Evolutionary conservation across 1,139 yeast species (phyloP).

Genomic region (Suhomyces terraborum): DNA sequence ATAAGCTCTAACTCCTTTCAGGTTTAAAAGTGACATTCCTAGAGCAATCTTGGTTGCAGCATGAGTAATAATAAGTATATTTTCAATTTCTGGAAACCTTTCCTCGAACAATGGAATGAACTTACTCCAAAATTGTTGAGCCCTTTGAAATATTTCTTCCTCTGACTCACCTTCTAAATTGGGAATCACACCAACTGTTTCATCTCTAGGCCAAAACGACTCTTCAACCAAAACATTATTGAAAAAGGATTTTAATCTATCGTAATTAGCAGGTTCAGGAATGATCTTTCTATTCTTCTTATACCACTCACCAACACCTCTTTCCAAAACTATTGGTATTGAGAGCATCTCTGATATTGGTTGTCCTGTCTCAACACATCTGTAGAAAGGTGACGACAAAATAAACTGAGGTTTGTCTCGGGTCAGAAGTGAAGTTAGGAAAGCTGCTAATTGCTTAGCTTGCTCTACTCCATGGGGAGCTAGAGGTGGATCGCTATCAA

Average conservation of each 20-base stretch:
- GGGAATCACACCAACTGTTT: conserved; percentile 53
- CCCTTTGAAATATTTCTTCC: conserved; percentile 60
- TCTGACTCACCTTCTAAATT: conserved; percentile 62
- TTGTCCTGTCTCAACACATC: conserved; percentile 82
- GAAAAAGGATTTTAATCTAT: conserved; percentile 52
- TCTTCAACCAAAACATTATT: conserved; percentile 41
- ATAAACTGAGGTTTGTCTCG: conserved; percentile 62
- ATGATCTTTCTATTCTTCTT: conserved; percentile 53
- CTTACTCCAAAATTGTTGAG: conserved; percentile 47
- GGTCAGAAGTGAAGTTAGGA: conserved; percentile 37
- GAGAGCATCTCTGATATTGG: conserved; percentile 62
- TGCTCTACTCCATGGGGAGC: conserved; percentile 81
- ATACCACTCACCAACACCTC: conserved; percentile 77
- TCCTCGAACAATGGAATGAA: conserved; percentile 55
- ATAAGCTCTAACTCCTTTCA: conserved; percentile 46
- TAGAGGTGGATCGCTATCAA: conserved; percentile 77
- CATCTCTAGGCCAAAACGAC: conserved; percentile 46
- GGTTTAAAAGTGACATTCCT: conserved; percentile 65
- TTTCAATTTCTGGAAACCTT: conserved; percentile 55
- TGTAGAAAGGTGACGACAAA: conserved; percentile 80
- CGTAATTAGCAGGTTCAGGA: conserved; percentile 61
- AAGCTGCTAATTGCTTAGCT: conserved; percentile 70
- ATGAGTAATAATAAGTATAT: conserved; percentile 68
- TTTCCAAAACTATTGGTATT: conserved; percentile 61
- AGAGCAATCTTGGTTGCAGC: conserved; percentile 84